Evolutionary conservation across 768 basidiomycete genomes (phyloP).

Genomic region (Rossbeevera mucosa): DNA sequence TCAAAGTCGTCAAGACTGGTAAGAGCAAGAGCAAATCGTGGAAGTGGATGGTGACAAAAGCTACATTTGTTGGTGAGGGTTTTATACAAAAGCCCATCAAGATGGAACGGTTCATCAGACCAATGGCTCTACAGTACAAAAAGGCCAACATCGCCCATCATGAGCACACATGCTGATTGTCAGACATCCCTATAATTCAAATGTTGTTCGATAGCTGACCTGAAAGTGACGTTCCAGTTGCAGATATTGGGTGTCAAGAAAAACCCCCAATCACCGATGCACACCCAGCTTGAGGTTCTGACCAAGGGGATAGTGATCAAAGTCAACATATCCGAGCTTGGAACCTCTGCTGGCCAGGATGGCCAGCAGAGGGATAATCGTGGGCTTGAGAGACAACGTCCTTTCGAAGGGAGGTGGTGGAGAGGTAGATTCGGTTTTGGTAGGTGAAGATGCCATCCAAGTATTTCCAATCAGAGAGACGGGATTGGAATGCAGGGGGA

Average conservation of each 20-base stretch:
- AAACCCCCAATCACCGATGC: slow-evolving; percentile 99
- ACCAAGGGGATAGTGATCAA: slow-evolving; percentile 98
- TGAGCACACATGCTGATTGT: slow-evolving; percentile 34
- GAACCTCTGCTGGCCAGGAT: too few species aligned
- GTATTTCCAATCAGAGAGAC: too few species aligned
- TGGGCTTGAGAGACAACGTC: too few species aligned
- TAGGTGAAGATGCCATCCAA: too few species aligned
- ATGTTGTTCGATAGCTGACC: slow-evolving; percentile 59
- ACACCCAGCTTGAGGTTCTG: slow-evolving; percentile 92
- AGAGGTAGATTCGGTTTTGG: too few species aligned
- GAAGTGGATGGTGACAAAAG: slow-evolving; percentile 99
- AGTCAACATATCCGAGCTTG: slow-evolving; percentile 97
- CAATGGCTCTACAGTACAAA: slow-evolving; percentile 96
- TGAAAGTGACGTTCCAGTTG: slow-evolving; percentile 98
- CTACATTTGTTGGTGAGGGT: slow-evolving; percentile 96
- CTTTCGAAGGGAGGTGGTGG: too few species aligned
- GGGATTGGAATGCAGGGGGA: too few species aligned
- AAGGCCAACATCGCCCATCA: slow-evolving; percentile 99
- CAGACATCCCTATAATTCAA: not conserved
- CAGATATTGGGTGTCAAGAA: slow-evolving; percentile 96
- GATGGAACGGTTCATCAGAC: slow-evolving; percentile 96
- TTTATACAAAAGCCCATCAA: slow-evolving; percentile 99
- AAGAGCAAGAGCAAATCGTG: slow-evolving; percentile 94
- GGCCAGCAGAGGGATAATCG: too few species aligned
- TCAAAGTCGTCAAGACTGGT: slow-evolving; percentile 97